phyloP scores from a whole-genome alignment of 2,329 filamentous ascomycete species.

The Sporothrix variecibatus region DNA sequence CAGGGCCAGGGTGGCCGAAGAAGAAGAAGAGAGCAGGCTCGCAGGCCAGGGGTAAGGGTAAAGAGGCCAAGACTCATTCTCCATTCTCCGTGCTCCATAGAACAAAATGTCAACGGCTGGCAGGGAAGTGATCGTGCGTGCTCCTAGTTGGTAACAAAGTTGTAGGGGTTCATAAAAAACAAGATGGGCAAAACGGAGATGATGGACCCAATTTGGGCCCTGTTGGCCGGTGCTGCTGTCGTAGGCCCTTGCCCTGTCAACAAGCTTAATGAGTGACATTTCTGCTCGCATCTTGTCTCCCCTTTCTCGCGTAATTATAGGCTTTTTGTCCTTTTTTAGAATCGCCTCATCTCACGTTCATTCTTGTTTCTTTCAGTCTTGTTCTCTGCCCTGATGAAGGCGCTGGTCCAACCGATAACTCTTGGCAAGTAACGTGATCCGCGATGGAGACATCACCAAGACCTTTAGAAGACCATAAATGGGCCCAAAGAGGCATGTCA shows the following conservation, averaged over 20 bases:
- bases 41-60: background rate
- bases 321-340: constrained; percentile 6
- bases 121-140: background rate
- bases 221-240: constrained; percentile 4
- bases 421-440: constrained; percentile 13
- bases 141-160: background rate
- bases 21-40: no score
- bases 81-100: background rate
- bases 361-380: background rate
- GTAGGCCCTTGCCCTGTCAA: background rate
- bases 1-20: background rate
- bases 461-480: no score
- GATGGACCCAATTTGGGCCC: constrained; percentile 11
- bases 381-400: background rate
- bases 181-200: constrained; percentile 1
- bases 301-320: background rate
- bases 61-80: background rate
- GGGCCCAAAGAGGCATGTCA: background rate
- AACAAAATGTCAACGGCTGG: constrained; percentile 2
- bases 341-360: background rate
- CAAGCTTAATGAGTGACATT: background rate
- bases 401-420: background rate
- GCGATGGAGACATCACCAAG: background rate
- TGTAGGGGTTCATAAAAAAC: background rate
- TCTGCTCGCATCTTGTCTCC: background rate